Base-by-base conservation (phyloP, 1,284 basidiomycete species). In the Neonothopanus nambi region DNA sequence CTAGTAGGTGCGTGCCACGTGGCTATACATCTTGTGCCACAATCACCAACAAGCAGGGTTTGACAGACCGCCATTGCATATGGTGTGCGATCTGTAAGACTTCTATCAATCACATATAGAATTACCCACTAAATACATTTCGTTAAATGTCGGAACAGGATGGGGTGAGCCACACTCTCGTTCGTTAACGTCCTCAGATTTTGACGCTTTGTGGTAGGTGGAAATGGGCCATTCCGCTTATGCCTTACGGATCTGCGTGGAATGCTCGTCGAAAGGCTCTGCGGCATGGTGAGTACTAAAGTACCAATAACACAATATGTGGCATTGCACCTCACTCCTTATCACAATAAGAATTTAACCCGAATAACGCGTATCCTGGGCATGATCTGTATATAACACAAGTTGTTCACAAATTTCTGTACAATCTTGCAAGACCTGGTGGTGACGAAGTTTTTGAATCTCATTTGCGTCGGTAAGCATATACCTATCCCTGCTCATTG, bases 161-260 rank as follows among this genome's bases (percentile, higher is more conserved):
- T 51, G 26, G 48, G 48, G 48, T 51, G 15, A 23, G 48, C 42
- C 33, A 17, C 17, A 17, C 17, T 23, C 9, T 8, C 24, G 7
- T 40, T 13, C 38, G n/a, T 6, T 40, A 13, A 9, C 6, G 20
- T 17, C 20, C 8, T 8, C 38, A 7, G 7, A 13, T 17, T 18
- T 8, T 40, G 38, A 18, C 33, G n/a, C 24, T 30, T 36, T n/a
- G 6, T 24, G 12, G 21, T 30, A 51, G 54, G 1, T 55, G 48
- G 48, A 42, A 48, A 15, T 50, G 41, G 26, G 28, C 20, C 21
- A 51, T 55, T n/a, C 8, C 24, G 3, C 26, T 46, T 24, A 55
- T 55, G 54, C 41, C 42, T 28, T 55, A 55, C 21, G 37, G 48
- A 11, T 13, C 36, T 11, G 28, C 38, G 26, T 54, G 52, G 52